phyloP scores from a whole-genome alignment of 2,329 filamentous ascomycete genomes.

The Teratosphaeria nubilosa region DNA sequence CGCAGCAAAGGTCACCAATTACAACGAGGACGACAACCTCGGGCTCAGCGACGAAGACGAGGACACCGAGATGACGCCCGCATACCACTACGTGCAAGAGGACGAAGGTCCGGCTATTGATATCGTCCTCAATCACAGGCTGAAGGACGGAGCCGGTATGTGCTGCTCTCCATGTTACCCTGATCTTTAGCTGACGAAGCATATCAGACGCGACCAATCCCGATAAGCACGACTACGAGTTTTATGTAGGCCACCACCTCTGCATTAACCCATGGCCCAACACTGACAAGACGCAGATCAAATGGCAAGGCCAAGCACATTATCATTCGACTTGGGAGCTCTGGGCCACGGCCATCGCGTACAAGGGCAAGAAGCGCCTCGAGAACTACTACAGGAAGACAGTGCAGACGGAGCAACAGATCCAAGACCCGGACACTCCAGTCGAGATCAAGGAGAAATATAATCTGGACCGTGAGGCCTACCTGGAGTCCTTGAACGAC shows the following conservation, averaged over 20 bases:
- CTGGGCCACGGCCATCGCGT: constrained; percentile 60
- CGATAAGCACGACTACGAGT: constrained; percentile 74
- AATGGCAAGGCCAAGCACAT: constrained; percentile 94
- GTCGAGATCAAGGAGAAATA: constrained; percentile 87
- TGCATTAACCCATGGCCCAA: background rate
- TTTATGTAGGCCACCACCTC: constrained; percentile 36
- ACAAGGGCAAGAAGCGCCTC: constrained; percentile 74
- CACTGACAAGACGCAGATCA: constrained; percentile 52
- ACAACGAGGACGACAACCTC: constrained; percentile 56
- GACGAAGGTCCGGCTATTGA: constrained; percentile 84
- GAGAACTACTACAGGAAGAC: constrained; percentile 91
- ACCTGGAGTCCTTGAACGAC: constrained; percentile 78
- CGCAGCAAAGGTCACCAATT: constrained; percentile 62
- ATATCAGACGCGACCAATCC: constrained; percentile 26
- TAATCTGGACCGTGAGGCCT: constrained; percentile 86
- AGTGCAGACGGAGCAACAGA: constrained; percentile 67
- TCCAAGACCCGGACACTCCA: constrained; percentile 64
- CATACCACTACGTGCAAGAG: constrained; percentile 61
- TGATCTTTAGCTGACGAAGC: background rate
- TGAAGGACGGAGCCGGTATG: constrained; percentile 52
- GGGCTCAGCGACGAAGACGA: constrained; percentile 47
- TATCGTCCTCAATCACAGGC: constrained; percentile 75
- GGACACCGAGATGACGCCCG: constrained; percentile 53
- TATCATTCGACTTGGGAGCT: constrained; percentile 94
- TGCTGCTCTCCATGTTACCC: background rate